Percentiles rank a stretch among this genome's conserved stretches.
These are phyloP conservation scores for Kodamaea arcana DNA, from an alignment of 1,139 yeast genomes.

Conservation along the genomic window DNA sequence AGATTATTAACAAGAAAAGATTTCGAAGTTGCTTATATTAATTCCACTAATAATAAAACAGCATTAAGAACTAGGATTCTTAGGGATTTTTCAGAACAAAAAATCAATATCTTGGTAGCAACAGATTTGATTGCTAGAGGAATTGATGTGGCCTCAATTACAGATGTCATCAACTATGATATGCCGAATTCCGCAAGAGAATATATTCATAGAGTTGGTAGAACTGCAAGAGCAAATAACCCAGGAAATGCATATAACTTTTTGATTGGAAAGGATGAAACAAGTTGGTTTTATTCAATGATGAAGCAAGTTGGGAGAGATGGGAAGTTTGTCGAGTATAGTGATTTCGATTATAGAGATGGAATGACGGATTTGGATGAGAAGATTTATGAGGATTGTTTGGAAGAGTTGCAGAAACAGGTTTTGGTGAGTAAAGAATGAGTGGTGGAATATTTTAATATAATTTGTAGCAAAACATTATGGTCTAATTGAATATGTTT, in stretches of 20 bases:
- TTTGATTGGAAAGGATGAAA: slow-evolving; percentile 72
- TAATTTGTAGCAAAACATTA: no score
- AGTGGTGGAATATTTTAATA: no score
- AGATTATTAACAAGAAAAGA: slow-evolving; percentile 16
- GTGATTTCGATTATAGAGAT: slow-evolving; percentile 19
- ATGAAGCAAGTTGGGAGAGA: slow-evolving; percentile 41
- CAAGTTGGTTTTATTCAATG: slow-evolving; percentile 56
- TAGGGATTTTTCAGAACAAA: slow-evolving; percentile 50
- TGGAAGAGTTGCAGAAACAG: slow-evolving; percentile 12
- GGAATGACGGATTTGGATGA: slow-evolving; percentile 25
- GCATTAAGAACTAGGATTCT: slow-evolving; percentile 44
- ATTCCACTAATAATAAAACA: slow-evolving; percentile 46
- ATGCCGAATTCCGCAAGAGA: slow-evolving; percentile 85
- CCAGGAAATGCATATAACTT: slow-evolving; percentile 70
- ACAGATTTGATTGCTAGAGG: slow-evolving; percentile 97
- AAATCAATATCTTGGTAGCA: slow-evolving; percentile 60
- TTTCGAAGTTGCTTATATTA: slow-evolving; percentile 24
- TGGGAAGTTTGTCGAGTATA: slow-evolving; percentile 18
- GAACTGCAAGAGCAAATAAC: slow-evolving; percentile 92
- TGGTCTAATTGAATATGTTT: no score
- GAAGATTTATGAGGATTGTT: slow-evolving; percentile 21
- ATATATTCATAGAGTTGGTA: slow-evolving; percentile 91
- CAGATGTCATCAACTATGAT: slow-evolving; percentile 84
- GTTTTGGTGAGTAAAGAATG: no score
- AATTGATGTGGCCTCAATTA: slow-evolving; percentile 69